Percentiles rank a stretch among this genome's conserved stretches.
These are phyloP conservation scores for Phytophthora rubi DNA, from an alignment of 352 stramenopile genomes.

Conservation along the genomic window DNA sequence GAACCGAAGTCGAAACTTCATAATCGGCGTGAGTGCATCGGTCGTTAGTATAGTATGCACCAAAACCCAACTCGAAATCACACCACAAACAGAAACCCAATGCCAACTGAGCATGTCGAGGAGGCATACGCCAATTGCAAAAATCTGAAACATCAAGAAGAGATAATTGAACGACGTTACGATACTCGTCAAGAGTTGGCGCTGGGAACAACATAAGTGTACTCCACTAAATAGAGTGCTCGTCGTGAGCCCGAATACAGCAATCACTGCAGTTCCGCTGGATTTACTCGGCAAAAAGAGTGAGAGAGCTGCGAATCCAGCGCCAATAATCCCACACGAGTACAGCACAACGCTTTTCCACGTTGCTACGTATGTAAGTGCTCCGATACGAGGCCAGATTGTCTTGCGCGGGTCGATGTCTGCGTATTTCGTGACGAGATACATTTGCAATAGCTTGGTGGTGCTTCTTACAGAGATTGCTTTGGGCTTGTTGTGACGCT, in stretches of 20 bases:
- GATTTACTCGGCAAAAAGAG: constrained; percentile 2
- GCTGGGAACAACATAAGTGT: background rate
- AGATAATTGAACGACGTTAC: background rate
- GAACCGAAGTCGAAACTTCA: background rate
- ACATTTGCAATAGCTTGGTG: background rate
- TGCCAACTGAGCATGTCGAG: background rate
- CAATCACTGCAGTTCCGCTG: background rate
- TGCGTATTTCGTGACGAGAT: background rate
- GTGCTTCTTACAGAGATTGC: background rate
- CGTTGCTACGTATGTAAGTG: background rate
- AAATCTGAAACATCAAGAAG: background rate
- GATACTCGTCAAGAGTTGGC: background rate
- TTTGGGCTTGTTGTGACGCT: background rate
- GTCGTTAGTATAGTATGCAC: background rate
- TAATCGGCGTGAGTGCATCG: background rate
- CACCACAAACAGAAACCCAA: background rate
- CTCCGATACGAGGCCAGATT: background rate
- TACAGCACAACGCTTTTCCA: background rate
- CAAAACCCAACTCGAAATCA: background rate
- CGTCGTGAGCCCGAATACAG: background rate
- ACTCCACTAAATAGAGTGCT: background rate
- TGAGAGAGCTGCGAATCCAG: background rate
- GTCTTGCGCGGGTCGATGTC: background rate
- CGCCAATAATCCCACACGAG: background rate
- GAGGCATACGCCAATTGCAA: background rate